These are phyloP conservation scores for Climacium dendroides DNA, from an alignment of 225 moss, liverwort and hornwort species.

Conservation along the genomic window DNA sequence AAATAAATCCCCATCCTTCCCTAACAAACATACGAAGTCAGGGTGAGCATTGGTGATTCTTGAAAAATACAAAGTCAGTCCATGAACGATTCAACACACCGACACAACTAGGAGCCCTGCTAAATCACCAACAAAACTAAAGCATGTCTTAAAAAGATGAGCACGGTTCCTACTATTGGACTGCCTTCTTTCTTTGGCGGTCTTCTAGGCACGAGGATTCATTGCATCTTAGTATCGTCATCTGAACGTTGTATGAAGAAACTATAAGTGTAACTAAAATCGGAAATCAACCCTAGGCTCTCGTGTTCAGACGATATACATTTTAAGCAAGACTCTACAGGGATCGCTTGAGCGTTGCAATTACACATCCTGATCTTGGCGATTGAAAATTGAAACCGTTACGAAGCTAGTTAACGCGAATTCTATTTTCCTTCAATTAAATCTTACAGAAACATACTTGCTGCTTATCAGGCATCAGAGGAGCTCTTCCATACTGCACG, in stretches of 20 bases:
- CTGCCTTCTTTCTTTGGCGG: not conserved
- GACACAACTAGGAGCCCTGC: not conserved
- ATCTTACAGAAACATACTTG: not conserved
- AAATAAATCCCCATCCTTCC: constrained; percentile 37
- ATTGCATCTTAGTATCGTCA: not conserved
- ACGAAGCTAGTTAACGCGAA: not conserved
- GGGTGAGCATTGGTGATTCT: not conserved
- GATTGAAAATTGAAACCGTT: not conserved
- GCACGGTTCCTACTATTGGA: not conserved
- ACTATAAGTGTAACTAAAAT: not conserved
- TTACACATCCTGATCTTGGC: not conserved
- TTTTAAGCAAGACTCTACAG: not conserved
- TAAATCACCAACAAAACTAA: not conserved
- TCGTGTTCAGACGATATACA: not conserved
- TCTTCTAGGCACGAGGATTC: not conserved
- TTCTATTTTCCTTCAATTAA: not conserved
- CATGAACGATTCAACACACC: not conserved
- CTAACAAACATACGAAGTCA: not conserved
- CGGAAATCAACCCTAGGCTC: not conserved
- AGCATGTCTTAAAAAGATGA: not conserved
- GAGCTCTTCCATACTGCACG: not conserved
- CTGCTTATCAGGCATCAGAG: not conserved
- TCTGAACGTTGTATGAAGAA: not conserved
- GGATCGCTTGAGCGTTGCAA: not conserved
- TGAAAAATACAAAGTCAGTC: not conserved